Evolutionary conservation across 495 filamentous ascomycete genomes (phyloP).

Genomic region (Halenospora varia): DNA sequence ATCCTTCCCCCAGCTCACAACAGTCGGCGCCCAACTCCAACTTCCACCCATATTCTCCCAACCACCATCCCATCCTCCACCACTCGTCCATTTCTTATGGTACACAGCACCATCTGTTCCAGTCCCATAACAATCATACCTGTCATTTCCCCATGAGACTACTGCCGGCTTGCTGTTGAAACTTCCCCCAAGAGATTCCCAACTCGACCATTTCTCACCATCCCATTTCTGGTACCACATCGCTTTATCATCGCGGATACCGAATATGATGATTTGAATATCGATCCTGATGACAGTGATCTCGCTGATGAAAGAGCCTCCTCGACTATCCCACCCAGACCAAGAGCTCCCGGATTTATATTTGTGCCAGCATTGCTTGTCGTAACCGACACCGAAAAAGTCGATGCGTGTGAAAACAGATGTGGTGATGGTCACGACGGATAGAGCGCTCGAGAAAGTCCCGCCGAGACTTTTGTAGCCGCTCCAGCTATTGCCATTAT

Average conservation of each 20-base stretch:
- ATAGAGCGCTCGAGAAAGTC: background rate
- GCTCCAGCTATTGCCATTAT: background rate
- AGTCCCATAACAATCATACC: constrained; percentile 31
- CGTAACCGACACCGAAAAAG: constrained; percentile 15
- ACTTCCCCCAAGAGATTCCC: constrained; percentile 24
- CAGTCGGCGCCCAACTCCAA: constrained; percentile 20
- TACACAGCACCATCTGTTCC: constrained; percentile 25
- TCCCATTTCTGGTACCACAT: constrained; percentile 20
- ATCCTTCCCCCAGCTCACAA: constrained; percentile 29
- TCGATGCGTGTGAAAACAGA: constrained; percentile 8
- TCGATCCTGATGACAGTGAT: constrained; percentile 22
- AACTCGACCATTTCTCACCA: constrained; percentile 7
- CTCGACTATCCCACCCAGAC: background rate
- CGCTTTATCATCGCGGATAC: constrained; percentile 11
- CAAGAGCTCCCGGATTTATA: constrained; percentile 15
- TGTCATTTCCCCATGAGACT: constrained; percentile 29
- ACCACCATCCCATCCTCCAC: constrained; percentile 11
- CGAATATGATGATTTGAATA: constrained; percentile 18
- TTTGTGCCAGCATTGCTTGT: constrained; percentile 19
- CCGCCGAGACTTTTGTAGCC: background rate
- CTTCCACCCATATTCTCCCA: constrained; percentile 24
- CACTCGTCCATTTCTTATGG: constrained; percentile 24
- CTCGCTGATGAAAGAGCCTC: background rate
- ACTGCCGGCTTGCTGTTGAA: constrained; percentile 24
- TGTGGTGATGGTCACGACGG: constrained; percentile 27